Base-by-base conservation (phyloP, 257 asterid genomes). In the Verbena officinalis region DNA sequence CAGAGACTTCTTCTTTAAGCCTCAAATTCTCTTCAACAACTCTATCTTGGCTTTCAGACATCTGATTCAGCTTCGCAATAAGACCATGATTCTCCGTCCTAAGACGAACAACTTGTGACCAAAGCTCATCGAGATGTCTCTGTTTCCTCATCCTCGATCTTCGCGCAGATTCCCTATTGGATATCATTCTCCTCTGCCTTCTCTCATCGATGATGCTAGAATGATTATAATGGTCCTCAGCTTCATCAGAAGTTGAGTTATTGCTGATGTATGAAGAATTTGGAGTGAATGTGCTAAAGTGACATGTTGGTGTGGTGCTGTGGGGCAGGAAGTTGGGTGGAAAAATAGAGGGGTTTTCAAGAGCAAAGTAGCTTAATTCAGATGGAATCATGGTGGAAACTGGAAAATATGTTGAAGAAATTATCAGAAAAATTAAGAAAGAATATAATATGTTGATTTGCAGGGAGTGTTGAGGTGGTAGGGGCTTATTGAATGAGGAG, bases 81-180 rank as follows among this genome's bases (percentile, higher is more conserved):
- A 84, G 76, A 9, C 11, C 40, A 1, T 66, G 74, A 15, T 84
- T 77, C 73, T 77, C 73, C 0, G 58, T 66, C 7, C 77, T 27
- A 3, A 84, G 81, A 11, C 73, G 72, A 27, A 65, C 43, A 14
- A 77, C 74, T 9, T 80, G 88, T 1, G 81, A 71, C 78, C 86
- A 38, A 0, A 84, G 73, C 73, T 84, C 91, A 23, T 84, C 83
- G 22, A 84, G 84, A 59, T 75, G 88, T 23, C 88, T 75, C 65
- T 79, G 88, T 31, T 84, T 84, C 12, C 91, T 70, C 88, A 84
- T 79, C 81, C 91, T 75, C 9, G 91, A 84, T 43, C 91, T 49
- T 5, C 91, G 77, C 6, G 91, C 91, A 0, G 91, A 84, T 13
- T 84, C 91, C 24, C 91, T 19, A 67, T 84, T 84, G 0, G 91